These are phyloP conservation scores for Aspergillus transmontanensis DNA, from an alignment of 2,329 filamentous ascomycete genomes.

Conservation along the genomic window DNA sequence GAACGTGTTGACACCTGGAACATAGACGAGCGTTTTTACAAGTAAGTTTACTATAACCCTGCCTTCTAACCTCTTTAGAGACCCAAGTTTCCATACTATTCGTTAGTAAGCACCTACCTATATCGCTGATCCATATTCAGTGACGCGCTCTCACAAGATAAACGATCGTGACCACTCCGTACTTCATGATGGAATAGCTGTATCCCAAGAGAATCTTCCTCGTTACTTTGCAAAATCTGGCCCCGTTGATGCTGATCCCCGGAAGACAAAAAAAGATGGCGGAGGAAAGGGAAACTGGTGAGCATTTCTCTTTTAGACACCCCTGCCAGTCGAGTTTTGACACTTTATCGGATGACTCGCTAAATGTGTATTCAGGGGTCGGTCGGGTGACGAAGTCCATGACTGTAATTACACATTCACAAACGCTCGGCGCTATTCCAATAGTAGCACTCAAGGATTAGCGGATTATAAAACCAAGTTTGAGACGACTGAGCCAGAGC, in stretches of 20 bases:
- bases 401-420: conserved; percentile 81
- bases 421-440: conserved; percentile 89
- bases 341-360: background rate
- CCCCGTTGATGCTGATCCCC: conserved; percentile 77
- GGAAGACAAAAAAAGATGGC: conserved; percentile 96
- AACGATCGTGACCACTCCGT: conserved; percentile 90
- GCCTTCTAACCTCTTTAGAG: background rate
- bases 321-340: background rate
- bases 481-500: conserved; percentile 84
- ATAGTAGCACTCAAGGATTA: conserved; percentile 76
- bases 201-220: conserved; percentile 73
- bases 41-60: background rate
- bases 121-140: conserved; percentile 47
- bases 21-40: background rate
- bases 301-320: conserved; percentile 33
- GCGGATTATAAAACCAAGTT: conserved; percentile 95
- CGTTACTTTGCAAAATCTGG: conserved; percentile 93
- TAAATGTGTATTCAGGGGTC: conserved; percentile 64
- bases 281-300: conserved; percentile 94
- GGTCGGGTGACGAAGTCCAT: conserved; percentile 77
- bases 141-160: conserved; percentile 97
- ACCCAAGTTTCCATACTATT: background rate
- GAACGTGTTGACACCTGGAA: background rate
- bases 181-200: conserved; percentile 72
- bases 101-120: background rate